Base-by-base conservation (phyloP, 2,329 filamentous ascomycete species). In the Metarhizium rileyi region DNA sequence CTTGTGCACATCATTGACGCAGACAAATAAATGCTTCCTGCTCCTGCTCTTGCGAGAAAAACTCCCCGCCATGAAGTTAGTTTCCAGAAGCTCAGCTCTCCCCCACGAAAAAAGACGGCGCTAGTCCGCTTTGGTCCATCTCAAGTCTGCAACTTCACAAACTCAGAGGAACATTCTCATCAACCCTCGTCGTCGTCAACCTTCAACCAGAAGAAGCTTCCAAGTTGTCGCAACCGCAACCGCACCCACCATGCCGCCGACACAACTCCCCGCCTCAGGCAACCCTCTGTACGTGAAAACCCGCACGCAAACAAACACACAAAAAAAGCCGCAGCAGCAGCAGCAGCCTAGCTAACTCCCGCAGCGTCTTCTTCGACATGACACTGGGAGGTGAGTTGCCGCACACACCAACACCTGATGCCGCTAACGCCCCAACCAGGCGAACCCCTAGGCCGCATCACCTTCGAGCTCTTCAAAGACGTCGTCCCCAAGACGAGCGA, bases 391-490 rank as follows among this genome's bases (percentile, higher is more conserved):
- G 86, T 87, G 67, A 63, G 77, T 20, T 20, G n/a, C n/a, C n/a
- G n/a, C n/a, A n/a, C n/a, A n/a, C n/a, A n/a, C n/a, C n/a, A n/a
- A n/a, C n/a, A n/a, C n/a, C n/a, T n/a, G n/a, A n/a, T n/a, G n/a
- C n/a, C n/a, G 5, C 33, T 5, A 28, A 10, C 27, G 10, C 30
- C 30, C 30, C 10, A 5, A 4, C 42, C 28, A 93, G 90, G 90
- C 53, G 87, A 94, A 62, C 84, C 87, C 3, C 78, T 95, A 16
- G 90, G 90, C 55, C 84, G 90, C 51, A 82, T 95, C 62, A 90
- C 87, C 57, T 90, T 95, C 66, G 88, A 96, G 69, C 81, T 98
- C 53, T 96, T 93, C 74, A 82, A 84, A 53, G 79, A 95, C 68
- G 75, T 86, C 22, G 86, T 89, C 0, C 90, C 90, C 55, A 84